These are phyloP conservation scores for Pythium rishiriense DNA, from an alignment of 352 stramenopile genomes.

Conservation along the genomic window DNA sequence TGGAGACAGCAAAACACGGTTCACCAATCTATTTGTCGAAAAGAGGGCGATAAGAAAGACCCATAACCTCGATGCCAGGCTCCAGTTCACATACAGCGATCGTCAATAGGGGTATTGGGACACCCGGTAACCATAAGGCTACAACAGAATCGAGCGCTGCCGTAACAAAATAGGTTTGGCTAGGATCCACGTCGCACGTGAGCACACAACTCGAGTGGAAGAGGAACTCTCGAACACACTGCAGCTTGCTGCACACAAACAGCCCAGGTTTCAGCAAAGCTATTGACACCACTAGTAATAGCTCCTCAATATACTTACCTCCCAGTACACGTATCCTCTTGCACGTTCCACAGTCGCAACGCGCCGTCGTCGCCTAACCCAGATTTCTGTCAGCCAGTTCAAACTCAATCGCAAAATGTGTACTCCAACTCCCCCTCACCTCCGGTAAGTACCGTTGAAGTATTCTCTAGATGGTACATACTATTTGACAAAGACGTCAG, in stretches of 20 bases:
- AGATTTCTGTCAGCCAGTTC: not conserved
- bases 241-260: conserved; percentile 1
- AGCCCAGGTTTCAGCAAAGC: not conserved
- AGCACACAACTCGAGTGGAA: conserved; percentile 27
- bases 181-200: conserved; percentile 63
- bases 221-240: conserved; percentile 11
- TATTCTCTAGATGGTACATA: conserved; percentile 7
- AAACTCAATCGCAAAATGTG: not conserved
- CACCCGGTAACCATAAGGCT: conserved; percentile 32
- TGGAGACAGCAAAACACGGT: conserved; percentile 10
- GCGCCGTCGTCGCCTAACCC: conserved; percentile 19
- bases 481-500: not conserved
- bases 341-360: conserved; percentile 19
- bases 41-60: not conserved
- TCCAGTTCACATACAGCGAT: not conserved
- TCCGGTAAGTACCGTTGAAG: conserved; percentile 11
- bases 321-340: not conserved
- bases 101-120: conserved; percentile 19
- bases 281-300: not conserved
- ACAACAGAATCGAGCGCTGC: conserved; percentile 38
- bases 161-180: conserved; percentile 37
- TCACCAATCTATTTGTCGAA: conserved; percentile 9
- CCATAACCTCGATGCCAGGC: not conserved
- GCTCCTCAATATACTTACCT: not conserved
- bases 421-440: not conserved